These are phyloP conservation scores for Nicotiana tabacum DNA, from an alignment of 257 asterid genomes.

Conservation along the genomic window DNA sequence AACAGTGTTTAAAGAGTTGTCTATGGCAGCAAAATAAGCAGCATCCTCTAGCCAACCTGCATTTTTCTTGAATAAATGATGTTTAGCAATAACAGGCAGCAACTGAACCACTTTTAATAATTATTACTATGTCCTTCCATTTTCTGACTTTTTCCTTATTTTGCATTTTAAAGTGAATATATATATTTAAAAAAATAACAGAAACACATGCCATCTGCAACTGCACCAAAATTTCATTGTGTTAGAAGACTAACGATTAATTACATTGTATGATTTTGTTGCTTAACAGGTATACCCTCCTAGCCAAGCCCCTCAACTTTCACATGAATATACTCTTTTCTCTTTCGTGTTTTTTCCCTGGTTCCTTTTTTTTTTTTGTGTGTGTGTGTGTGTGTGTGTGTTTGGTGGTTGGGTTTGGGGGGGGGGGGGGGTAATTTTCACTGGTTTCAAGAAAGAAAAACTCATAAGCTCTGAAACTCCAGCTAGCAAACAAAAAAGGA, in stretches of 20 bases:
- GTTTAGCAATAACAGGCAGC: not conserved
- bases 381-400: too few relatives aligned
- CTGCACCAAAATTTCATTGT: not conserved
- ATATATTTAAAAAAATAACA: not conserved
- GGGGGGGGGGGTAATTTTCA: not conserved
- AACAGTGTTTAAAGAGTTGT: constrained; percentile 57
- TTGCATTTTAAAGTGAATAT: not conserved
- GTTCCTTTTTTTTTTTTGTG: too few relatives aligned
- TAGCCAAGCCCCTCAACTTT: not conserved
- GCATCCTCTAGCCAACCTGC: constrained; percentile 99
- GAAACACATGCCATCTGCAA: not conserved
- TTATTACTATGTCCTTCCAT: not conserved
- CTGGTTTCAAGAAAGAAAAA: not conserved
- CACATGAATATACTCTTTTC: not conserved
- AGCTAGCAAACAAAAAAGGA: not conserved
- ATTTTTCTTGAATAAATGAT: not conserved
- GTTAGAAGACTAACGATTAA: not conserved
- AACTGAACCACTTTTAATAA: not conserved
- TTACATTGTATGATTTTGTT: not conserved
- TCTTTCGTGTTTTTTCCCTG: not conserved
- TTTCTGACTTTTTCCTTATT: not conserved
- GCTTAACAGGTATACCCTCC: not conserved
- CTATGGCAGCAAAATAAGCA: constrained; percentile 95
- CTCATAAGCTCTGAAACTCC: not conserved
- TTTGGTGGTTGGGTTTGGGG: too few relatives aligned